Base-by-base conservation (phyloP, 768 basidiomycete species). In the Sarcomyxa edulis region DNA sequence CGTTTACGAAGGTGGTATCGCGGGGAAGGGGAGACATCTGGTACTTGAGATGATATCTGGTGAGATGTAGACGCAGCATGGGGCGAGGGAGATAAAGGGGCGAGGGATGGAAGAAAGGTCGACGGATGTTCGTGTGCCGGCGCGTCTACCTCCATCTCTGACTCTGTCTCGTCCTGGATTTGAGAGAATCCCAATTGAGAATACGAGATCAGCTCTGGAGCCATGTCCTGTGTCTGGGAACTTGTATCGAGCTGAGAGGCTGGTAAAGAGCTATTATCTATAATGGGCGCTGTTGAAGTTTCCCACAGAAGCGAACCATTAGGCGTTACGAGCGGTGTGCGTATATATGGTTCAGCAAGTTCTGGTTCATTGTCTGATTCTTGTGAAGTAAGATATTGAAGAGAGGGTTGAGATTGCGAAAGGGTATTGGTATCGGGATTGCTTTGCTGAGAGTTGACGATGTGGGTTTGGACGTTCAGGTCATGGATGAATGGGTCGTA, bases 301-400 rank as follows among this genome's bases (percentile, higher is more conserved):
- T 29, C 19, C 66, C 68, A 73, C 38, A 66, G 64, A 10, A 70
- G 50, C n/a, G 76, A 76, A 24, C 74, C 73, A 37, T 72, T 71
- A 3, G 77, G 76, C 6, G 77, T 76, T 22, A 71, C 61, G 21
- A 70, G 39, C 8, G 81, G 78, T 1, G 79, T 76, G 30, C 67
- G 61, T 39, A 78, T 55, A 37, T 64, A 68, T 6, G 56, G 53
- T 14, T 72, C 70, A 14, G 38, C n/a, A n/a, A n/a, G n/a, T n/a
- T n/a, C n/a, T n/a, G n/a, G n/a, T n/a, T n/a, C n/a, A n/a, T n/a
- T n/a, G n/a, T 35, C 43, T 3, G 67, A 62, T 20, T 66, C 69
- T 49, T 75, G 70, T 6, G 74, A 73, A 39, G 58, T 55, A 20
- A 52, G 50, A 26, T 45, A 50, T 15, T 50, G 57, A 12, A 51